Conservation (phyloP, 2,329 filamentous ascomycete genomes). For the Colletotrichum costaricense region DNA sequence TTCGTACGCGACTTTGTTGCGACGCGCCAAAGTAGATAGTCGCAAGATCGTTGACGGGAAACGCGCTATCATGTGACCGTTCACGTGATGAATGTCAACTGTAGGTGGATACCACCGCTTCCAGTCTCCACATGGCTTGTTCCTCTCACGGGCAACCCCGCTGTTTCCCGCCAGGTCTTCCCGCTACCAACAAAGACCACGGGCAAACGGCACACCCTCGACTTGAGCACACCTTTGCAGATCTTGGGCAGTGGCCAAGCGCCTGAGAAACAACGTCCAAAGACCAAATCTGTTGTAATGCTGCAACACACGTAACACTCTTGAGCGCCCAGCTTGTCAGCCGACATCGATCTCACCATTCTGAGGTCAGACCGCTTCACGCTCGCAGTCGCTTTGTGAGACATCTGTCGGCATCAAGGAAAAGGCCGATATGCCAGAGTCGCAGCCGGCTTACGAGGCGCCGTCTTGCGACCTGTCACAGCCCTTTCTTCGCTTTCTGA, state of each 20-base stretch:
- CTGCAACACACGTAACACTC: slow-evolving; percentile 2
- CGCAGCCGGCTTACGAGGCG: not conserved
- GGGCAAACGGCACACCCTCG: not conserved
- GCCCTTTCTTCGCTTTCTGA: not conserved
- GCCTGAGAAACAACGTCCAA: not conserved
- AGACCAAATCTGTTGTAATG: not conserved
- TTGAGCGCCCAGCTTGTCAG: slow-evolving; percentile 14
- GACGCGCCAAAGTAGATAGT: not conserved
- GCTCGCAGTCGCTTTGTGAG: slow-evolving; percentile 22
- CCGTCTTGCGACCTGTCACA: not conserved
- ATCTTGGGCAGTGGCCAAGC: slow-evolving; percentile 8
- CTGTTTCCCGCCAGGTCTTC: slow-evolving; percentile 24
- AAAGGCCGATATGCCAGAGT: not conserved
- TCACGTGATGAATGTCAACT: not conserved
- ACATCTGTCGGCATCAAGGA: slow-evolving; percentile 19
- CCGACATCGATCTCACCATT: slow-evolving; percentile 11
- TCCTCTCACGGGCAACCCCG: slow-evolving; percentile 17
- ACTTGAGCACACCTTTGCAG: not conserved
- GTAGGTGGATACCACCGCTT: not conserved
- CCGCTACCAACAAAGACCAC: not conserved
- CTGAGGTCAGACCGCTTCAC: slow-evolving; percentile 33
- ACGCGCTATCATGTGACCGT: slow-evolving; percentile 3
- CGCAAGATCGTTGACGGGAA: not conserved
- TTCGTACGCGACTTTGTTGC: not conserved
- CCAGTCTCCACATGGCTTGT: not conserved